Evolutionary conservation across 495 filamentous ascomycete species (phyloP), one percentile per base, ranked within the genome.

Genomic region (Penicillium longicatenatum): DNA sequence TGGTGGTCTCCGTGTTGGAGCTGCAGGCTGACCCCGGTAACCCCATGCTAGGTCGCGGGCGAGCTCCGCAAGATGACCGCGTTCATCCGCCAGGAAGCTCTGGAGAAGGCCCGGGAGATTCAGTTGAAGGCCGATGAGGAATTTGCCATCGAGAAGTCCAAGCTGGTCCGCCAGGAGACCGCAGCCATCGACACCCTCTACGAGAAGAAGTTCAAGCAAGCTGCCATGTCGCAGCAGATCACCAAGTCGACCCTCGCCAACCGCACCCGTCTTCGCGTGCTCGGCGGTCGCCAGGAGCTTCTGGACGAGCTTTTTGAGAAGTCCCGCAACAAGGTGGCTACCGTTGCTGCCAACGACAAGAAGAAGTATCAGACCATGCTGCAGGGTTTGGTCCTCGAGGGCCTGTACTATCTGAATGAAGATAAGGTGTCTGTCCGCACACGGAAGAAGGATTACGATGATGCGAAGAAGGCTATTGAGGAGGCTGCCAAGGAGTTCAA

Each of bases 11-110:
- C n/a, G 6, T 63, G 52, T 26, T 26, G 19, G 29, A 26, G 41
- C 54, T 35, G 48, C 30, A 31, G 52, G 62, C 63, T 65, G 44
- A 60, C 58, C 42, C 54, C 61, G 54, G 49, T 20, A 16, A 14
- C 42, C 37, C 4, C 37, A 30, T 30, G 21, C 16, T 63, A 97
- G 93, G 93, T 99, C 77, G 83, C 87, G 69, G 84, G 85, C 73
- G 95, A 99, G 84, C 90, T 99, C 72, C 90, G 88, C 81, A 99
- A 99, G 83, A 99, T 99, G 95, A 98, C 95, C 45, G 91, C 93
- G 72, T 99, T 99, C 89, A 99, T 99, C 86, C 89, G 89, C 71
- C 93, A 97, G 79, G 95, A 99, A 83, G 95, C 95, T 22, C 79
- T 86, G 37, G 95, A 99, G 72, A 99, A 99, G 79, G 92, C 93